Conservation (phyloP, 352 stramenopile genomes). For the Globisporangium spiculum region DNA sequence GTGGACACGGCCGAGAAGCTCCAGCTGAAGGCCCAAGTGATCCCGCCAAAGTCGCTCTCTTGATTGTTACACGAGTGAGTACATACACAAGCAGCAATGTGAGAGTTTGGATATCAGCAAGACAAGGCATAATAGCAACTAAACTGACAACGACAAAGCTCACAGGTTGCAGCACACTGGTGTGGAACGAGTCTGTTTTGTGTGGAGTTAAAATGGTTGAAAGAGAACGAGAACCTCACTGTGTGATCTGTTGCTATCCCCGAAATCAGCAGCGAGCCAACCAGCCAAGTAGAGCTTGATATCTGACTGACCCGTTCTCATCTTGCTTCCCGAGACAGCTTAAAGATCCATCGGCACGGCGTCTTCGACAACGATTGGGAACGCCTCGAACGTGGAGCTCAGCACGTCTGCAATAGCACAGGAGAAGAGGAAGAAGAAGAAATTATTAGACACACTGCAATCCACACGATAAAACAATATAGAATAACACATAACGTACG, state of each 20-base stretch:
- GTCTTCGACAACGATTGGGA: constrained; percentile 71
- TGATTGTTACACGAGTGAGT: background rate
- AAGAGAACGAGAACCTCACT: no score
- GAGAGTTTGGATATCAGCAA: background rate
- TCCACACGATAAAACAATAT: background rate
- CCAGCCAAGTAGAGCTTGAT: background rate
- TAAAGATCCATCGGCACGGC: constrained; percentile 79
- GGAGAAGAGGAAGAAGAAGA: no score
- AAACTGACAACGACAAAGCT: no score
- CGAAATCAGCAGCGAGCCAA: background rate
- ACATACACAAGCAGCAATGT: background rate
- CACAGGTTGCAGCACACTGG: no score
- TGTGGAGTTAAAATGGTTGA: no score
- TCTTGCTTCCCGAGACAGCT: constrained; percentile 15
- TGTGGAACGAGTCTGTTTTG: no score
- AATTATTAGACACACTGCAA: no score
- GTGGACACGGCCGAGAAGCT: constrained; percentile 89
- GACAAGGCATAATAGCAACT: no score
- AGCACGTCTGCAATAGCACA: constrained; percentile 39
- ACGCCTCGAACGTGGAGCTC: constrained; percentile 73
- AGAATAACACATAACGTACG: constrained; percentile 39
- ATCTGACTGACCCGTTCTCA: background rate
- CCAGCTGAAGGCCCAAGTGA: constrained; percentile 75
- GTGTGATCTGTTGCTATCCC: no score
- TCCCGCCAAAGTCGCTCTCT: constrained; percentile 22